Evolutionary conservation across 2,329 filamentous ascomycete species (phyloP).

Genomic region (Colletotrichum orbiculare): DNA sequence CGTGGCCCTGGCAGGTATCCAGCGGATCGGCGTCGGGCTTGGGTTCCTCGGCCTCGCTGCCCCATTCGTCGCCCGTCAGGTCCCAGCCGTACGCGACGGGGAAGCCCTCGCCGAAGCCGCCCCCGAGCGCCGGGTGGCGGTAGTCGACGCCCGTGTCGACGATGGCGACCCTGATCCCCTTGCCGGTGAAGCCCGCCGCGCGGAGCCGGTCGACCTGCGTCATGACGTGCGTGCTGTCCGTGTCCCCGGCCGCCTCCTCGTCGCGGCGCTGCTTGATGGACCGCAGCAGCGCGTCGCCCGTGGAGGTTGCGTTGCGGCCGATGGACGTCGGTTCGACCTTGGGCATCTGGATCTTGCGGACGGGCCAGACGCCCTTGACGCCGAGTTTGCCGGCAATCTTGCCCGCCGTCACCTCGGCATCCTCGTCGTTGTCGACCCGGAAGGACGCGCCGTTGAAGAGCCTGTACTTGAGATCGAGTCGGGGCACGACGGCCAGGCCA

Average conservation of each 20-base stretch:
- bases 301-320: slow-evolving; percentile 36
- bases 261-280: slow-evolving; percentile 10
- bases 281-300: slow-evolving; percentile 22
- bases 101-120: slow-evolving; percentile 62
- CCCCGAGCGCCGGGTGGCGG: slow-evolving; percentile 61
- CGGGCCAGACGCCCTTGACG: slow-evolving; percentile 46
- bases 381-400: slow-evolving; percentile 40
- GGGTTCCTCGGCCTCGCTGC: slow-evolving; percentile 41
- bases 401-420: slow-evolving; percentile 39
- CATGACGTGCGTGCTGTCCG: slow-evolving; percentile 44
- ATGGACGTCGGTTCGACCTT: slow-evolving; percentile 33
- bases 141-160: slow-evolving; percentile 59
- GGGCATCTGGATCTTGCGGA: slow-evolving; percentile 39
- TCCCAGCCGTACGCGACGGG: slow-evolving; percentile 60
- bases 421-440: slow-evolving; percentile 41
- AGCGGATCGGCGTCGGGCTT: slow-evolving; percentile 54
- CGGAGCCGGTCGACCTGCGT: slow-evolving; percentile 54
- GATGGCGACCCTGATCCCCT: slow-evolving; percentile 56
- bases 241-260: slow-evolving; percentile 17
- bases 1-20: slow-evolving; percentile 53
- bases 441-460: slow-evolving; percentile 44
- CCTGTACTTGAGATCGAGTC: slow-evolving; percentile 39
- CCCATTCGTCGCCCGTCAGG: slow-evolving; percentile 54
- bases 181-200: slow-evolving; percentile 55
- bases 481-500: slow-evolving; percentile 37